Conservation (phyloP, 768 basidiomycete genomes). For the Lactarius deliciosus region DNA sequence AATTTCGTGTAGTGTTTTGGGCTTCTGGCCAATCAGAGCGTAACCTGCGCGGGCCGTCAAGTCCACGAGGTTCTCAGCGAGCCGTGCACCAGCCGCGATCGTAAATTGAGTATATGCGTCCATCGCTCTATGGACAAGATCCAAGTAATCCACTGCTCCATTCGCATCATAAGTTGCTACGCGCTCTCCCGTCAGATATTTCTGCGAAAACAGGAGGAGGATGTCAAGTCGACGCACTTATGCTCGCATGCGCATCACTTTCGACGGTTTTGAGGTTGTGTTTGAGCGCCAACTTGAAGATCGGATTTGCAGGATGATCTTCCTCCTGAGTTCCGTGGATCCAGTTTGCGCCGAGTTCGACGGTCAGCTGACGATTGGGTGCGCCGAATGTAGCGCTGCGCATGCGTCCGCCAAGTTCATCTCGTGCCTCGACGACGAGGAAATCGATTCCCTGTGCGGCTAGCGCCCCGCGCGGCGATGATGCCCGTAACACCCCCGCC, state of each 20-base stretch:
- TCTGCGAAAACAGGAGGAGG: too few relatives aligned
- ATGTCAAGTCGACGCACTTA: conserved; percentile 31
- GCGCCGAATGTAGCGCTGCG: conserved; percentile 43
- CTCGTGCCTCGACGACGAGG: conserved; percentile 53
- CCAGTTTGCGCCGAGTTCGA: conserved; percentile 47
- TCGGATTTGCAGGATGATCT: conserved; percentile 53
- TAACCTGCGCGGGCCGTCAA: conserved; percentile 51
- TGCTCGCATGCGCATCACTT: conserved; percentile 37
- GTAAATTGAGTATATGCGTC: conserved; percentile 43
- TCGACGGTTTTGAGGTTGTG: conserved; percentile 46
- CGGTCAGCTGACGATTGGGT: conserved; percentile 37
- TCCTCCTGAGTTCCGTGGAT: conserved; percentile 45
- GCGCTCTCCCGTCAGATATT: neutral
- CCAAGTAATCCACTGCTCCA: conserved; percentile 47
- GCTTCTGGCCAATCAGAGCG: conserved; percentile 46
- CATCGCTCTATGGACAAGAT: conserved; percentile 42
- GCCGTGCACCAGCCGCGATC: conserved; percentile 43
- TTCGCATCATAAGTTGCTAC: conserved; percentile 51
- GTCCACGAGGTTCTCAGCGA: conserved; percentile 46
- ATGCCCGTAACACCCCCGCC: conserved; percentile 64
- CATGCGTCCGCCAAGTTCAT: conserved; percentile 58
- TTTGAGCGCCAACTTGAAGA: conserved; percentile 52
- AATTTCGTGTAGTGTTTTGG: conserved; percentile 43
- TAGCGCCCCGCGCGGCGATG: conserved; percentile 58
- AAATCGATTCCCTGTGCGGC: conserved; percentile 55